phyloP scores from a whole-genome alignment of 1,139 yeast genomes.

The Yamadazyma dendronema region DNA sequence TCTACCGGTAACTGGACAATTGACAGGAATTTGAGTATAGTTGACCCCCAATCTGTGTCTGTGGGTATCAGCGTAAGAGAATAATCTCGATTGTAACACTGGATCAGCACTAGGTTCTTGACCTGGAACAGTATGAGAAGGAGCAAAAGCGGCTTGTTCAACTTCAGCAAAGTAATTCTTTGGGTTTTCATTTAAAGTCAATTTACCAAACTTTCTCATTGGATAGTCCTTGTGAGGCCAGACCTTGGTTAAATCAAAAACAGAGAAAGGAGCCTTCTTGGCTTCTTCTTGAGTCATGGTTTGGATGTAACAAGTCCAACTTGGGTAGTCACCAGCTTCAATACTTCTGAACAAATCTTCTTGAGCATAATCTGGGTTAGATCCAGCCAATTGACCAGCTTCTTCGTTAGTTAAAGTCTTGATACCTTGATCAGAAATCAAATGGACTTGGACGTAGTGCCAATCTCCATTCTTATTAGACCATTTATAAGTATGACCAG shows the following conservation, averaged over 20 bases:
- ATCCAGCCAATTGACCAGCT: conserved; percentile 51
- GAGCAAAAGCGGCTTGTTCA: conserved; percentile 75
- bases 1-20: conserved; percentile 48
- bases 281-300: conserved; percentile 62
- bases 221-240: conserved; percentile 76
- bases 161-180: conserved; percentile 70
- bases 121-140: conserved; percentile 75
- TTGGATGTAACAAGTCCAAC: conserved; percentile 60
- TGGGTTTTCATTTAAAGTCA: conserved; percentile 62
- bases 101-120: conserved; percentile 80
- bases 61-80: conserved; percentile 80
- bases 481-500: conserved; percentile 66
- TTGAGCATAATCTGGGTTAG: conserved; percentile 56
- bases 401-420: conserved; percentile 50
- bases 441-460: conserved; percentile 59
- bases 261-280: conserved; percentile 51
- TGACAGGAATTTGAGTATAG: conserved; percentile 65
- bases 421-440: conserved; percentile 54
- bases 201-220: conserved; percentile 62
- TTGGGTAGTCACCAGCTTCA: conserved; percentile 49
- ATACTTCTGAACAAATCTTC: conserved; percentile 55
- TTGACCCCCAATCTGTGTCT: conserved; percentile 54
- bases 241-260: conserved; percentile 64
- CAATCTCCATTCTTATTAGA: conserved; percentile 57
- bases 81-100: conserved; percentile 76